phyloP scores from a whole-genome alignment of 202 grass and related monocot species.

The Setaria viridis region DNA sequence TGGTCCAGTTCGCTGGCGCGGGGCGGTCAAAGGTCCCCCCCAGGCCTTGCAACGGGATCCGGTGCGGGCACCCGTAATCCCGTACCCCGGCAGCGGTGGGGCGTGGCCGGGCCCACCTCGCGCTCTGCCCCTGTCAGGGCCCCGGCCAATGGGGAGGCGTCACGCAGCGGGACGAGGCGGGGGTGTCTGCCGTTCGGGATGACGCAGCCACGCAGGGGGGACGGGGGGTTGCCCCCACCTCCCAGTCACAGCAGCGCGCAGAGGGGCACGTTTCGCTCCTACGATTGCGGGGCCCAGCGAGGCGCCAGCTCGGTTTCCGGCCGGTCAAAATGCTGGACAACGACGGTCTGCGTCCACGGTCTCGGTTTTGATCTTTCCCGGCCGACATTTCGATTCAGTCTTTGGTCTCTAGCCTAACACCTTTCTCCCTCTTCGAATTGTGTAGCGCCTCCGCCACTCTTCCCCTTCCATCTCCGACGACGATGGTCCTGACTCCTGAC shows the following conservation, averaged over 20 bases:
- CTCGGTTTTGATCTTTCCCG: not conserved
- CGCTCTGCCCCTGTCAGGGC: not conserved
- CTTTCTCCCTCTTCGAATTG: too few species aligned
- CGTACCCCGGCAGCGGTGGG: not conserved
- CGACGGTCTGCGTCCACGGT: not conserved
- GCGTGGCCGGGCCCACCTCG: not conserved
- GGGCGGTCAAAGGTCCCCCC: constrained; percentile 37
- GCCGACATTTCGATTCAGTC: not conserved
- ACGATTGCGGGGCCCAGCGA: not conserved
- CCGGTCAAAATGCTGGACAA: constrained; percentile 44
- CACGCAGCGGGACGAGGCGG: not conserved
- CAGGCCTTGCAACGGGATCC: constrained; percentile 18
- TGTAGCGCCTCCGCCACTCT: too few species aligned
- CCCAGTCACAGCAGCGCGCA: not conserved
- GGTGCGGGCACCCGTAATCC: not conserved
- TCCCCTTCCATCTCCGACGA: too few species aligned
- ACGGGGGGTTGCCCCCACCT: not conserved
- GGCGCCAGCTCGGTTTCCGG: constrained; percentile 21
- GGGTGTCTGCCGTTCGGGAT: not conserved
- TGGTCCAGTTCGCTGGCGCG: not conserved
- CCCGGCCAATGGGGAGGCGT: not conserved
- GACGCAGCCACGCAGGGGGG: too few species aligned
- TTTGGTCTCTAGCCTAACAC: not conserved
- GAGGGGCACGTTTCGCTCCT: not conserved
- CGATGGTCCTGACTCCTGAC: too few species aligned